Percentiles rank a stretch among this genome's conserved stretches.
phyloP scores from a whole-genome alignment of 192 early-diverging fungal genomes.

The Coemansia sp. region DNA sequence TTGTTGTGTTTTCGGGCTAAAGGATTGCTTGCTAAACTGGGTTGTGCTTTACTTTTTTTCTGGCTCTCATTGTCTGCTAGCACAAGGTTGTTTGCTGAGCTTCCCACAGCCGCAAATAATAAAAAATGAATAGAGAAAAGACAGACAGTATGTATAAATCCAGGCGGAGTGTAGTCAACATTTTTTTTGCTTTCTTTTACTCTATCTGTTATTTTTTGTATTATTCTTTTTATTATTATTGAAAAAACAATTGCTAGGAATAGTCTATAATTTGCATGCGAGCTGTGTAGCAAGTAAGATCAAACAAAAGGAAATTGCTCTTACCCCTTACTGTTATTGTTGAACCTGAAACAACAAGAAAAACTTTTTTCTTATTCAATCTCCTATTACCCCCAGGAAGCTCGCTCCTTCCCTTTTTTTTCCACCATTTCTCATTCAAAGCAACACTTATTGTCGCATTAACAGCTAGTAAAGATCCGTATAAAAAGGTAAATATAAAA shows the following conservation, averaged over 20 bases:
- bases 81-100: not conserved
- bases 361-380: not conserved
- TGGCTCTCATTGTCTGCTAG: no score
- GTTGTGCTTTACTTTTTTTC: not conserved
- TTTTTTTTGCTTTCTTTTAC: not conserved
- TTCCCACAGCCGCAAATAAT: not conserved
- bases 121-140: not conserved
- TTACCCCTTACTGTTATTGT: not conserved
- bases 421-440: slow-evolving; percentile 1
- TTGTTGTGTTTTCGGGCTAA: not conserved
- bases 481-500: not conserved
- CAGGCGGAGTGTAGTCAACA: not conserved
- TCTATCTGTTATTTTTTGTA: not conserved
- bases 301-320: not conserved
- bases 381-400: not conserved
- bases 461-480: not conserved
- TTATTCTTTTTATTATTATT: not conserved
- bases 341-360: not conserved
- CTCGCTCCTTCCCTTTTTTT: not conserved
- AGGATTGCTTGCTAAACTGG: not conserved
- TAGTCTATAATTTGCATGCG: not conserved
- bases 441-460: not conserved
- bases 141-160: not conserved
- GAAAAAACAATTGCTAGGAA: not conserved
- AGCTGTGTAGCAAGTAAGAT: not conserved